Evolutionary conservation across 345 rosid genomes (phyloP), one percentile per base, ranked within the genome.

Genomic region (Acer yangbiense): DNA sequence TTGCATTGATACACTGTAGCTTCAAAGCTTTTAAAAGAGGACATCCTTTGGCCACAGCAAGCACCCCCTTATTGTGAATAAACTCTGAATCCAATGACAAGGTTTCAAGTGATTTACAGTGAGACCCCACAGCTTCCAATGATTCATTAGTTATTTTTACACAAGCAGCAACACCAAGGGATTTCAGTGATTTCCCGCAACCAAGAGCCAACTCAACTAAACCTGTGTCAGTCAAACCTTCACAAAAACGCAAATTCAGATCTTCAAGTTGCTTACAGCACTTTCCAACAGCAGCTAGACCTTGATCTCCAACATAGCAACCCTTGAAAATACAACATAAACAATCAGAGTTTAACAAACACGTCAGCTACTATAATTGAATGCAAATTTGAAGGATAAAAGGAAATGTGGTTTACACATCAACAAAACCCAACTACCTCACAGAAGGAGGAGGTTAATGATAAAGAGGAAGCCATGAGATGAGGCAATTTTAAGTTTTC

Each of bases 301-400:
- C 99, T 84, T 78, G 81, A 89, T 95, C 94, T 74, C 98, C 98
- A 82, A 90, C 83, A 85, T 86, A 93, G 85, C 96, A 95, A 86
- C 98, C 99, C 96, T 92, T 80, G 55, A 70, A 54, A 20, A 73
- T 46, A 73, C 46, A 71, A 71, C 21, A 16, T 23, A 44, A 69
- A 73, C n/a, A 58, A 23, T 10, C 35, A 62, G 76, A 41, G 23
- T 44, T 2, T n/a, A 62, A 12, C 41, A 21, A 27, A 58, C 17
- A 69, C 23, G 58, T 35, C 76, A 43, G 54, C 23, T 58, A 50
- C 48, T 11, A 73, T 20, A 48, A 58, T 32, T 58, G 44, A 20
- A 62, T 27, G 61, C 54, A 72, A 44, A 71, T 8, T 65, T n/a
- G 27, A 43, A 57, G 58, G 11, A 14, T 35, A 13, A 27, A 68